Evolutionary conservation across 2,329 filamentous ascomycete genomes (phyloP), one percentile per base, ranked within the genome.

Genomic region (Xylariomycetidae sp.): DNA sequence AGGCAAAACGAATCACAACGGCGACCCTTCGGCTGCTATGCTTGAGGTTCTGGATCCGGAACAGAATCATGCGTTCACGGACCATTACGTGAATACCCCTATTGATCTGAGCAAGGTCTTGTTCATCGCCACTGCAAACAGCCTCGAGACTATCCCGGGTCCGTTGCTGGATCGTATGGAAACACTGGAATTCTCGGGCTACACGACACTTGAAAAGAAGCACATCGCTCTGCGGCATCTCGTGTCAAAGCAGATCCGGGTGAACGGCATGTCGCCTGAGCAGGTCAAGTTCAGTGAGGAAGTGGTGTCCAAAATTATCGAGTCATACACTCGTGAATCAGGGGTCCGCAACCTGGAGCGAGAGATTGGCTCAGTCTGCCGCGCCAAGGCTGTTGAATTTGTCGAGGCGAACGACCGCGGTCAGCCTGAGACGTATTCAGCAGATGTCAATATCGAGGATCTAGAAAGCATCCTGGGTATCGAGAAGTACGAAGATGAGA

Each of bases 71-170:
- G 84, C 80, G 8, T 98, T 98, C 63, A 86, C 82, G 18, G 92
- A 98, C 56, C 92, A 98, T 63, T 98, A 97, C 58, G 79, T 98
- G 57, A 89, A 89, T 52, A 88, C 96, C 42, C 90, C 92, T 0
- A 87, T 97, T 46, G 92, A 98, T 56, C 72, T 98, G 14, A 94
- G 88, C 65, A 96, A 94, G 63, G 87, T 98, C 15, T 73, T 98
- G 9, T 98, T 98, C 65, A 95, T 98, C 51, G 92, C 92, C 6
- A 98, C 92, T 0, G 92, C 92, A 28, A 98, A 98, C 63, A 88
- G 78, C 8, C 72, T 97, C 16, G 90, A 97, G 53, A 96, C 89
- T 1, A 98, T 98, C 34, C 89, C 92, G 3, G 72, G 88, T n/a
- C 89, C 92, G 13, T 69, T 98, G 3, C 73, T 98, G 10, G 92